Conservation (phyloP, 805 yeast species). For the Candida montana region DNA sequence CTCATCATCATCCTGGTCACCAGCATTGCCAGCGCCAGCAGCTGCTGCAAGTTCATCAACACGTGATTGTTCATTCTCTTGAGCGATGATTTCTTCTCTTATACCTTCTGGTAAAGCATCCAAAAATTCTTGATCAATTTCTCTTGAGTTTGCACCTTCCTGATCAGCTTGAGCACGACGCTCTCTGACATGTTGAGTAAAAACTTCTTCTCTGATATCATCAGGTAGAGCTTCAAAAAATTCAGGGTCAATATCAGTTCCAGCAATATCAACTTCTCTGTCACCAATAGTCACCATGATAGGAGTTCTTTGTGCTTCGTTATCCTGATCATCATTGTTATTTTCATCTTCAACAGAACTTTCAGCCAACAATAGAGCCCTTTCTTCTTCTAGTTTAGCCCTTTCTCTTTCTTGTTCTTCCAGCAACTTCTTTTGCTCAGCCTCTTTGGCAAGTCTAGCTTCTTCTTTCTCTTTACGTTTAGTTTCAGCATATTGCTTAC, state of each 20-base stretch:
- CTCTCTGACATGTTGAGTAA: slow-evolving; percentile 77
- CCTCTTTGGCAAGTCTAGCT: slow-evolving; percentile 23
- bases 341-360: slow-evolving; percentile 6
- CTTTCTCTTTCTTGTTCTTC: slow-evolving; percentile 22
- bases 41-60: background rate
- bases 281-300: slow-evolving; percentile 71
- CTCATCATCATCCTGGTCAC: slow-evolving; percentile 13
- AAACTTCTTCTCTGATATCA: slow-evolving; percentile 88
- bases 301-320: slow-evolving; percentile 35
- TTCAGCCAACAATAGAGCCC: background rate
- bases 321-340: slow-evolving; percentile 9
- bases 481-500: slow-evolving; percentile 31
- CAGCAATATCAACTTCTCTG: slow-evolving; percentile 75
- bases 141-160: slow-evolving; percentile 45
- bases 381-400: background rate
- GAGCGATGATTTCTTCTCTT: slow-evolving; percentile 56
- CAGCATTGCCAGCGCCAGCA: background rate
- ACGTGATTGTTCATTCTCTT: slow-evolving; percentile 33
- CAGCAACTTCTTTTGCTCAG: slow-evolving; percentile 17
- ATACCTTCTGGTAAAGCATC: slow-evolving; percentile 70
- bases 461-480: slow-evolving; percentile 25
- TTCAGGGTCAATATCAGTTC: slow-evolving; percentile 89
- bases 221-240: slow-evolving; percentile 87
- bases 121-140: slow-evolving; percentile 74
- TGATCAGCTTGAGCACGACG: slow-evolving; percentile 53